Base-by-base conservation (phyloP, 164 flowering plant species). In the Piper betle region DNA sequence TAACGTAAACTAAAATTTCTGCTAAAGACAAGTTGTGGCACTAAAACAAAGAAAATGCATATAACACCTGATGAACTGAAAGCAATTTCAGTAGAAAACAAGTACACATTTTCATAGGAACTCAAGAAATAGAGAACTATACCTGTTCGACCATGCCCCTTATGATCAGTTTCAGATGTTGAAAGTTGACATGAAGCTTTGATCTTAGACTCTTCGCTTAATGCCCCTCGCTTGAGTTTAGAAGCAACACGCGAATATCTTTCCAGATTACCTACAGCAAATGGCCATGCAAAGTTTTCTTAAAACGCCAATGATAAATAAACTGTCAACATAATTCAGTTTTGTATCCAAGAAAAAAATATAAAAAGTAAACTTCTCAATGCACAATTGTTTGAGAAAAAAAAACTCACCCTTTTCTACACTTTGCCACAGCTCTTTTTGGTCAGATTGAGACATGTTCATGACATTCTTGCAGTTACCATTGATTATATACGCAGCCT, bases 381-480 rank as follows among this genome's bases (percentile, higher is more conserved):
- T 17, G 43, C 19, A 6, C 20, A 37, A 12, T 37, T 39, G 9
- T 46, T 8, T 4, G 6, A 60, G 43, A 60, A 15, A 60, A 43
- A 20, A 6, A 60, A 3, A 43, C 12, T 43, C 48, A 94, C 99
- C 83, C 65, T 83, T 79, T 66, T 81, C 70, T 39, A 88, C 82
- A 63, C 91, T 81, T 61, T 66, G 78, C 99, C 97, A 91, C 18
- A 94, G 86, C 67, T 88, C 96, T 66, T 69, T 15, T 67, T 91
- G 97, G 81, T 94, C 97, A 66, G 86, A 57, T 62, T 94, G 97
- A 33, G 99, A 91, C 93, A 94, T 87, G 73, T 87, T 85, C 99
- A 94, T 91, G 33, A 91, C 72, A 78, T 83, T 88, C 79, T 91
- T 94, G 91, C 93, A 81, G 78, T 85, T 91, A 43, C 99, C 99